Base-by-base conservation (phyloP, 78 protist species). In the Protostelium mycophagum region DNA sequence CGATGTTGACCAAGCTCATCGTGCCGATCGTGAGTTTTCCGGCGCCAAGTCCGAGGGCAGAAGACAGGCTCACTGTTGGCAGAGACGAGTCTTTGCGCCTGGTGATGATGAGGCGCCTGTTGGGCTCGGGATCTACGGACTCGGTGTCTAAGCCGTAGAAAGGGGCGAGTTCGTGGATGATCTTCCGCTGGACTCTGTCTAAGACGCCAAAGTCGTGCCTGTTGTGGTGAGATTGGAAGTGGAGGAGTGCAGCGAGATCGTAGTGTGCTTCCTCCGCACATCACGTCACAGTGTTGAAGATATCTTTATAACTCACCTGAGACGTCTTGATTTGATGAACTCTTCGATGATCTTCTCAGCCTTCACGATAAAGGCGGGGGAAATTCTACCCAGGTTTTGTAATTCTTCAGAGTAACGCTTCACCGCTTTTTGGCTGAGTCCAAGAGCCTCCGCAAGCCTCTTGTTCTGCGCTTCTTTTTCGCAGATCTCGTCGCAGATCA, bases 401-500 rank as follows among this genome's bases (percentile, higher is more conserved):
- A 51, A 16, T 5, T 51, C 73, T 5, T 51, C 73, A 25, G 73
- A 16, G 73, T 51, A 51, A 25, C 73, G 5, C 73, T 51, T 51
- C 31, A 51, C 73, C 31, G 31, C 16, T 16, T 51, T 51, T 16
- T 51, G 73, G 16, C 31, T 51, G 73, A 51, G 5, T 51, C 83
- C 86, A 31, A 92, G 85, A 10, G 94, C 94, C 1, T 92, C 91
- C 29, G 90, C 90, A 29, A 92, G 28, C 36, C 83, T 35, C 63
- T 84, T 90, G 34, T 94, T 93, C 86, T 93, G 84, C 89, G 85
- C 85, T 63, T 88, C 90, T 37, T 36, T 73, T 36, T 90, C 96
- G 39, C 96, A 94, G 85, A 51, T 84, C 34, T 94, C 96, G 84
- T 94, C 96, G 86, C 96, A 94, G 38, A 90, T 93, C 36, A 94